Percentiles rank a stretch among this genome's conserved stretches.
Conservation (phyloP, 495 filamentous ascomycete genomes). For the Aspergillus affinis region DNA sequence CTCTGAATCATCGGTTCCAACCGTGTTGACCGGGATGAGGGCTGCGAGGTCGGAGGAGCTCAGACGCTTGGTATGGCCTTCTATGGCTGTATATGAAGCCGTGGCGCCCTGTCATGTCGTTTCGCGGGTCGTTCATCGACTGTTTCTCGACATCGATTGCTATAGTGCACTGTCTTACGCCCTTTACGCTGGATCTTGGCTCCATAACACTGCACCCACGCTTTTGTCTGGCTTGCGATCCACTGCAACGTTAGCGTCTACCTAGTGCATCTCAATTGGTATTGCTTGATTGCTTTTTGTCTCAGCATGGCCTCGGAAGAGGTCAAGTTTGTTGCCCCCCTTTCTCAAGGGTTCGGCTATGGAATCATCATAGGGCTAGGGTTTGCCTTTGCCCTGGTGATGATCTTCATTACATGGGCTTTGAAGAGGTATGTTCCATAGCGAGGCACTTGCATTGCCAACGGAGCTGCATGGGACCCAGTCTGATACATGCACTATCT, state of each 20-base stretch:
- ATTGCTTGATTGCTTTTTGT: not conserved
- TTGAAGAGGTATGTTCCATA: slow-evolving; percentile 55
- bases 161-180: not conserved
- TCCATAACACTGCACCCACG: not conserved
- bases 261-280: not conserved
- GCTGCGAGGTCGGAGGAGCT: slow-evolving; percentile 33
- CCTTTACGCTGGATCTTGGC: not conserved
- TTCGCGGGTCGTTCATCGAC: not conserved
- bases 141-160: not conserved
- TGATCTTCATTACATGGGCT: slow-evolving; percentile 80
- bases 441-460: not conserved
- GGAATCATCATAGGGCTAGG: slow-evolving; percentile 79
- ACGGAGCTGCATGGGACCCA: not conserved
- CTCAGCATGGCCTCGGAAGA: slow-evolving; percentile 15
- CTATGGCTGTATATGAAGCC: slow-evolving; percentile 8
- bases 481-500: not conserved
- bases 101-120: not conserved
- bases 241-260: not conserved
- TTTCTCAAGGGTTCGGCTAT: slow-evolving; percentile 75
- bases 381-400: slow-evolving; percentile 72
- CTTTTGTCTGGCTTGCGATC: not conserved
- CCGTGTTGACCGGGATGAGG: slow-evolving; percentile 17
- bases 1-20: not conserved
- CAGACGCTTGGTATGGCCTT: not conserved
- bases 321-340: slow-evolving; percentile 48